phyloP scores from a whole-genome alignment of 2,329 filamentous ascomycete species.

The Fusarium sp. region DNA sequence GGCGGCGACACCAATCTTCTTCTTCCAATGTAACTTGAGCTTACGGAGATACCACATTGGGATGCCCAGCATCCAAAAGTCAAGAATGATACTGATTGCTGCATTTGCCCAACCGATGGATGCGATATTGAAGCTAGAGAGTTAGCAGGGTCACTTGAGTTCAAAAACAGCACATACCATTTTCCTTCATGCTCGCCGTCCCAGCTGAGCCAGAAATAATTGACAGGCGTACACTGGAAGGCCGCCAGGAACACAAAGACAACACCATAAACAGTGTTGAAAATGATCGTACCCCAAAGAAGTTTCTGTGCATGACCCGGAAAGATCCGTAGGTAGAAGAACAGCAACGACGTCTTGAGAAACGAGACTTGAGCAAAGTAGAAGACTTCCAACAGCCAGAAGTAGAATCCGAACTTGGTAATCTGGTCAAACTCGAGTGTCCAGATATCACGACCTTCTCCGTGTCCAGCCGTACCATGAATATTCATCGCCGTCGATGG shows the following conservation, averaged over 20 bases:
- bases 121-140: not conserved
- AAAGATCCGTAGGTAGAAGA: slow-evolving; percentile 58
- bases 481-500: slow-evolving; percentile 41
- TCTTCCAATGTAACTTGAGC: slow-evolving; percentile 52
- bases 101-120: slow-evolving; percentile 57
- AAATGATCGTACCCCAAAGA: slow-evolving; percentile 48
- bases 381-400: slow-evolving; percentile 51
- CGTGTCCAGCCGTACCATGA: slow-evolving; percentile 40
- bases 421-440: slow-evolving; percentile 43
- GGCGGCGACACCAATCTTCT: slow-evolving; percentile 55
- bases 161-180: slow-evolving; percentile 44
- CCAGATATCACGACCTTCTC: slow-evolving; percentile 52
- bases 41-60: slow-evolving; percentile 53
- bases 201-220: slow-evolving; percentile 56
- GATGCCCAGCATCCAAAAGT: slow-evolving; percentile 56
- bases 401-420: slow-evolving; percentile 44
- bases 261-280: slow-evolving; percentile 48
- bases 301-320: slow-evolving; percentile 44
- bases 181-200: slow-evolving; percentile 53
- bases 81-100: slow-evolving; percentile 54
- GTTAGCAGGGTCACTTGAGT: not conserved
- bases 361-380: slow-evolving; percentile 54
- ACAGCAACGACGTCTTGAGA: slow-evolving; percentile 55
- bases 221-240: slow-evolving; percentile 55
- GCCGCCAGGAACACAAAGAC: slow-evolving; percentile 50